Conservation (phyloP, 768 basidiomycete species). For the Trametes villosa region DNA sequence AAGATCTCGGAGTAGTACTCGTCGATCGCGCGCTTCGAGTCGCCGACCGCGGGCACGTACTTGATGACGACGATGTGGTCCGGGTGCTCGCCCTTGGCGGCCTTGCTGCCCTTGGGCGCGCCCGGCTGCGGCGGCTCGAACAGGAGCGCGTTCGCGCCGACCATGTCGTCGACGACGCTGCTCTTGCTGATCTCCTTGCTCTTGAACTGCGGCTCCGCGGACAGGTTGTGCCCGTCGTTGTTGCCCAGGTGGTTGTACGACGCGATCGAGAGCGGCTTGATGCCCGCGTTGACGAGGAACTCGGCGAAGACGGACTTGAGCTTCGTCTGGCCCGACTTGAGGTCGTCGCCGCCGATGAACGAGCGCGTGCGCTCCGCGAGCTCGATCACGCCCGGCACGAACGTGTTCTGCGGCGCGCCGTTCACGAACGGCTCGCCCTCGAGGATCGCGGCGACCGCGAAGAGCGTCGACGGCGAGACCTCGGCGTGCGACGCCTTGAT, state of each 20-base stretch:
- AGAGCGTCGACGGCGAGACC: constrained; percentile 95
- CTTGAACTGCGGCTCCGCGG: constrained; percentile 91
- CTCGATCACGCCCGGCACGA: constrained; percentile 92
- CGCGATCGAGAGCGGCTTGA: constrained; percentile 96
- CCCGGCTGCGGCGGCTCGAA: constrained; percentile 79
- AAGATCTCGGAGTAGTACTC: constrained; percentile 99
- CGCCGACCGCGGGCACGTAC: constrained; percentile 95
- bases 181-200: constrained; percentile 99
- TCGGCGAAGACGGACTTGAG: constrained; percentile 97
- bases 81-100: constrained; percentile 91
- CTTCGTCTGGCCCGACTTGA: constrained; percentile 98
- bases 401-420: constrained; percentile 98
- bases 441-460: constrained; percentile 94
- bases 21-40: constrained; percentile 98
- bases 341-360: constrained; percentile 97
- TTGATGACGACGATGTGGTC: constrained; percentile 98
- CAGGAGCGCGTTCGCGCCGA: constrained; percentile 83
- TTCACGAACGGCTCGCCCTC: constrained; percentile 96
- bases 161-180: constrained; percentile 98
- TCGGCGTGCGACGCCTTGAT: constrained; percentile 88
- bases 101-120: constrained; percentile 51
- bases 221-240: constrained; percentile 94
- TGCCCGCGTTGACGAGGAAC: constrained; percentile 98
- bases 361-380: constrained; percentile 88
- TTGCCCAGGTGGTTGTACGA: constrained; percentile 99